A percentile compares a stretch with the other conserved stretches of the same genome.
Evolutionary conservation across 1,139 yeast species (phyloP).

Genomic region (Saccharomyces hybrid): DNA sequence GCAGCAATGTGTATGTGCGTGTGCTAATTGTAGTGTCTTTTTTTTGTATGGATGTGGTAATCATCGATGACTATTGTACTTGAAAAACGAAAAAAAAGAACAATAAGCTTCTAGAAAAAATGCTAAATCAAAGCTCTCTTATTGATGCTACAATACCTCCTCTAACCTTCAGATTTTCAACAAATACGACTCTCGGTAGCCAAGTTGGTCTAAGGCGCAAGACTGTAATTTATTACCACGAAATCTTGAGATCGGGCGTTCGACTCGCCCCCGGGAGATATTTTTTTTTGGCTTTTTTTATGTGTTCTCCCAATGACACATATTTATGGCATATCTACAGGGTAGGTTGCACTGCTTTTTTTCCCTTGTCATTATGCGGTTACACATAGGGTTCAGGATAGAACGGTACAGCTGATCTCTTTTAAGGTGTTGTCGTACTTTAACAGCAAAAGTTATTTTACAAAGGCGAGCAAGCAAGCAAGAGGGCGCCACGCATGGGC

Average conservation of each 20-base stretch:
- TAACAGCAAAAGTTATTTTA: neutral
- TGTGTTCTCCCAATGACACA: neutral
- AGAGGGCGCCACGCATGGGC: neutral
- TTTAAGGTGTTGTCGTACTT: neutral
- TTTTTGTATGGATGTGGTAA: neutral
- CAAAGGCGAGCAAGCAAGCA: neutral
- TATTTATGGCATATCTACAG: neutral
- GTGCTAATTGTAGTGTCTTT: neutral
- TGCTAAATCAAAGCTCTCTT: neutral
- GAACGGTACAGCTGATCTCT: neutral
- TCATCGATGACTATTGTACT: neutral
- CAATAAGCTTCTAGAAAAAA: too few relatives aligned
- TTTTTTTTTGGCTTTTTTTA: neutral
- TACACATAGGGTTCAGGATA: neutral
- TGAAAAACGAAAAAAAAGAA: too few relatives aligned
- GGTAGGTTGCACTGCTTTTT: neutral
- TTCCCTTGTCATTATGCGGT: neutral
- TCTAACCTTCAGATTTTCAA: neutral
- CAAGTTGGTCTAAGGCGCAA: too few relatives aligned
- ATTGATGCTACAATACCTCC: neutral
- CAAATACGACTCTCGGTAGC: neutral
- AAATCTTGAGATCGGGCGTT: too few relatives aligned
- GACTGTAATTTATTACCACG: too few relatives aligned
- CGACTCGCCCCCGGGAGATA: too few relatives aligned
- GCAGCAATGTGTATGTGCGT: neutral